Conservation (phyloP, 352 stramenopile species). For the Phytophthora megakarya region DNA sequence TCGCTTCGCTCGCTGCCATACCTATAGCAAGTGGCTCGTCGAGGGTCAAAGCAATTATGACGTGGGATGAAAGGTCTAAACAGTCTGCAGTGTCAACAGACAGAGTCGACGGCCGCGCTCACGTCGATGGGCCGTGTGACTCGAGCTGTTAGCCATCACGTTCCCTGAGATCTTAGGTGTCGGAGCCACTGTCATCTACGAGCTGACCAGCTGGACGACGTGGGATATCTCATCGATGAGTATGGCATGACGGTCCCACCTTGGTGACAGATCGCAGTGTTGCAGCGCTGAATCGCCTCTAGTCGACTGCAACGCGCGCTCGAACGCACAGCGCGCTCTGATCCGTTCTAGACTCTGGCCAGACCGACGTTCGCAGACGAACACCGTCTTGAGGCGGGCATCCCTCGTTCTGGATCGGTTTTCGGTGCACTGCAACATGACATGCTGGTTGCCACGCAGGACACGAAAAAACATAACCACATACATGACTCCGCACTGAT, state of each 20-base stretch:
- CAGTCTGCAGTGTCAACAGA: not conserved
- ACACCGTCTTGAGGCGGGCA: conserved; percentile 14
- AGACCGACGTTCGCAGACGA: not conserved
- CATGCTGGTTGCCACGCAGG: conserved; percentile 4
- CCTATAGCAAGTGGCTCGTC: not conserved
- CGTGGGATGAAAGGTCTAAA: conserved; percentile 14
- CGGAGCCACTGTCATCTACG: conserved; percentile 19
- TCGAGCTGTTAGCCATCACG: conserved; percentile 31
- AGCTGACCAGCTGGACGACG: conserved; percentile 8
- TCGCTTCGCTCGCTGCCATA: conserved; percentile 24
- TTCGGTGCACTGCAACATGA: conserved; percentile 9
- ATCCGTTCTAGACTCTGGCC: conserved; percentile 23
- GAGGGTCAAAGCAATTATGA: conserved; percentile 29
- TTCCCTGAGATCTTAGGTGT: conserved; percentile 36
- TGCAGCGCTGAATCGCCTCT: conserved; percentile 24
- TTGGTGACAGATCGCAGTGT: conserved; percentile 8
- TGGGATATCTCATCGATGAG: not conserved
- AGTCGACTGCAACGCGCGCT: conserved; percentile 2
- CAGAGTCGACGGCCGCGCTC: conserved; percentile 21
- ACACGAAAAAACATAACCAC: conserved; percentile 6
- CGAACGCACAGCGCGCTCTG: conserved; percentile 7
- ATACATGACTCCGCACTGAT: not conserved
- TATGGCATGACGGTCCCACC: conserved; percentile 23
- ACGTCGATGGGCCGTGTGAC: conserved; percentile 33
- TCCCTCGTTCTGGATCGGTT: conserved; percentile 6